Base-by-base conservation (phyloP, 1,284 basidiomycete species). In the Hypsizygus ulmarius region DNA sequence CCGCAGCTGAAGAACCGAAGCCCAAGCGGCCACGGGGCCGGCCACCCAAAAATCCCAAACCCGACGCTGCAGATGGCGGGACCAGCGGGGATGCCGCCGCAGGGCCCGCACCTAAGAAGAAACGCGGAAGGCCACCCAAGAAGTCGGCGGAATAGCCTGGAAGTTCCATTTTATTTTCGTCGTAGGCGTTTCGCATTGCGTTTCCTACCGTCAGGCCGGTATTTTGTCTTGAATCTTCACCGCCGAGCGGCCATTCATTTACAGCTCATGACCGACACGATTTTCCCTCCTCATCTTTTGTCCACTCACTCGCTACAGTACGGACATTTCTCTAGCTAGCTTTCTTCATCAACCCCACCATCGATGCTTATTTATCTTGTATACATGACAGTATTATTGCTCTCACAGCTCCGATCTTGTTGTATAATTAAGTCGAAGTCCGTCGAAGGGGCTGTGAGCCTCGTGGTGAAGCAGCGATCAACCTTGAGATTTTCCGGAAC, bases 61-160 rank as follows among this genome's bases (percentile, higher is more conserved):
- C 75, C 38, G 68, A 75, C 29, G 60, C 67, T 18, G 65, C 69
- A 37, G 72, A 69, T 48, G 69, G 68, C 14, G 67, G 69, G 28
- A 64, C 64, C 7, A 57, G 65, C 55, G 72, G 61, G 27, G 78
- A 78, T 45, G 62, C 63, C 43, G 61, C 60, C 32, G 21, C 21
- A 4, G 79, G 79, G 59, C 54, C 74, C 51, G 67, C 63, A 57
- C 63, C 67, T 49, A 85, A 81, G 78, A 83, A 74, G 77, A 88
- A 81, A 71, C 73, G 82, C 55, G 85, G 84, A 43, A 75, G 85
- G 58, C 86, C 85, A 59, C 79, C 81, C 62, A 89, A 89, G 78
- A 79, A 78, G 63, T 55, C 69, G 43, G 53, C 64, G 44, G 55
- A 56, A 12, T 58, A 53, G 43, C 39, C 33, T 40, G 40, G 39